phyloP scores from a whole-genome alignment of 2,329 filamentous ascomycete species.

The Dactylonectria macrodidyma region DNA sequence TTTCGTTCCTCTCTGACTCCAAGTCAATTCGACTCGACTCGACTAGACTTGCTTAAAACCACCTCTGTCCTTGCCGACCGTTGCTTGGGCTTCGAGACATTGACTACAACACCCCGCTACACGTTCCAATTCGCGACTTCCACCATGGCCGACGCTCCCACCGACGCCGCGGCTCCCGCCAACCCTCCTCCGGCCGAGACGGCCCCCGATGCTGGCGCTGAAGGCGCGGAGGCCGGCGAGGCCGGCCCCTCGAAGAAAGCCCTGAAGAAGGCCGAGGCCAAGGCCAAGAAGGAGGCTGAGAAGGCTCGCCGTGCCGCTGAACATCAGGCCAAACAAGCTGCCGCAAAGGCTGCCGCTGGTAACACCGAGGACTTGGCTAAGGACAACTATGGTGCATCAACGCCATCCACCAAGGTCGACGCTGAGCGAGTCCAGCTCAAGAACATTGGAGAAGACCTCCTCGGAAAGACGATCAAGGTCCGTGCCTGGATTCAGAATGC shows the following conservation, averaged over 20 bases:
- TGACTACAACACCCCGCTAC: constrained; percentile 19
- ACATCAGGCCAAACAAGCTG: constrained; percentile 79
- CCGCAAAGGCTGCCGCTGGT: constrained; percentile 75
- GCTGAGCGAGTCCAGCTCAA: constrained; percentile 73
- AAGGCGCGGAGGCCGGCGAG: constrained; percentile 38
- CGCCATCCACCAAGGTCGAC: constrained; percentile 70
- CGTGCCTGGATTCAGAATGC: constrained; percentile 90
- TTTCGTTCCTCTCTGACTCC: constrained; percentile 27
- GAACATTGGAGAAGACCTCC: constrained; percentile 73
- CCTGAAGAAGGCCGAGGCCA: constrained; percentile 86
- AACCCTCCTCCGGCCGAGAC: constrained; percentile 38
- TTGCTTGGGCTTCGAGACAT: constrained; percentile 19
- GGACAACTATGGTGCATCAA: constrained; percentile 84
- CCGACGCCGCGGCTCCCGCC: constrained; percentile 31
- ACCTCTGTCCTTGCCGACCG: constrained; percentile 20
- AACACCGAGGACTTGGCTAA: constrained; percentile 78
- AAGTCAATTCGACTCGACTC: constrained; percentile 27
- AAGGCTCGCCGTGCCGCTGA: constrained; percentile 83
- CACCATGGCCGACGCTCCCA: constrained; percentile 43
- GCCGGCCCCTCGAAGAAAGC: constrained; percentile 67
- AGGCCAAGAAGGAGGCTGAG: constrained; percentile 89
- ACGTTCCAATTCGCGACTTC: constrained; percentile 16
- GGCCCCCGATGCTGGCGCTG: constrained; percentile 28
- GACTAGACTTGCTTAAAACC: constrained; percentile 25
- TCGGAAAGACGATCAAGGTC: constrained; percentile 81